Percentiles rank a stretch among this genome's conserved stretches.
Conservation (phyloP, 208 protist species). For the Leishmania martiniquensis region DNA sequence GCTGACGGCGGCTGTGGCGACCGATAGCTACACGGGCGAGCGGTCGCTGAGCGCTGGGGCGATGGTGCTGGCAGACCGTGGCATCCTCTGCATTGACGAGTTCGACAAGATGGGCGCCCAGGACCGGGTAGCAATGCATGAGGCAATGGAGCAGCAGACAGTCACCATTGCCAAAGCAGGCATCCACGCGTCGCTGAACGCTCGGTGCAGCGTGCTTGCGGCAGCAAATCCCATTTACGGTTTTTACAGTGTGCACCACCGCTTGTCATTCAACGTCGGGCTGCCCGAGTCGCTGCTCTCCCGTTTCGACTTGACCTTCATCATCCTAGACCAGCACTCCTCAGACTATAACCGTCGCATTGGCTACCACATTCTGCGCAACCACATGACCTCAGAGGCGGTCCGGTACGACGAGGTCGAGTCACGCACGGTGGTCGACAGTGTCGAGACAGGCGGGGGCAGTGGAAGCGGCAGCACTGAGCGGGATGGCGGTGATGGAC, state of each 20-base stretch:
- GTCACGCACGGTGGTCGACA: conserved; percentile 74
- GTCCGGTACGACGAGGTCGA: conserved; percentile 59
- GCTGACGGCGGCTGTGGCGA: conserved; percentile 99
- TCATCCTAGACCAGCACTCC: conserved; percentile 97
- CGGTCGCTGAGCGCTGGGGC: conserved; percentile 98
- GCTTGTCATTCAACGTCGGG: conserved; percentile 96
- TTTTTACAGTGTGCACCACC: conserved; percentile 95
- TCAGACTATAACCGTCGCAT: conserved; percentile 94
- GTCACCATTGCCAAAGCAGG: conserved; percentile 99
- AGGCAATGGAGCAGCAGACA: conserved; percentile 99
- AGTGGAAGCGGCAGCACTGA: not conserved
- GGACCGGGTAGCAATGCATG: conserved; percentile 97
- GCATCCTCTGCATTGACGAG: conserved; percentile 99
- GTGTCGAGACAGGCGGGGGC: conserved; percentile 43
- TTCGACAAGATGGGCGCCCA: conserved; percentile 99
- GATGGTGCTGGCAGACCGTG: conserved; percentile 99
- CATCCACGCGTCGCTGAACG: conserved; percentile 99
- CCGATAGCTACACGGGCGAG: conserved; percentile 97
- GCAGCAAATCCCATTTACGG: conserved; percentile 99
- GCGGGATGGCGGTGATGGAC: not conserved
- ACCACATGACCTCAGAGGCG: conserved; percentile 89
- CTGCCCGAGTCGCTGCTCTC: conserved; percentile 99
- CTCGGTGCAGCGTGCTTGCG: conserved; percentile 98
- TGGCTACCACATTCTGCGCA: conserved; percentile 95
- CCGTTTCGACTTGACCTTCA: conserved; percentile 99